Conservation (phyloP, 2,329 filamentous ascomycete species). For the Ophiostoma himal-ulmi region DNA sequence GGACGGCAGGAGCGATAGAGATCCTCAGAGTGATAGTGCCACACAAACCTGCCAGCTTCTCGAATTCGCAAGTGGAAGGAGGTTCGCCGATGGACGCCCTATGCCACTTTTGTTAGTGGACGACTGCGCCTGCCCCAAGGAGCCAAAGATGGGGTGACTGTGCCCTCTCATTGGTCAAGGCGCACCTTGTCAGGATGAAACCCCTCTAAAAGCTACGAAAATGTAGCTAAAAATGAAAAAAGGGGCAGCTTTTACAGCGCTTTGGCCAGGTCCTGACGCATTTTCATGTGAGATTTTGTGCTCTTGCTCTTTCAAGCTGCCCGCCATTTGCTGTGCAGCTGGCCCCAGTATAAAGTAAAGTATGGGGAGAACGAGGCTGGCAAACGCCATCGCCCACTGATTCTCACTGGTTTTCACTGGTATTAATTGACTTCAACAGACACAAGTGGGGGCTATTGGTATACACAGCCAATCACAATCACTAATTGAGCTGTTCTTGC, state of each 20-base stretch:
- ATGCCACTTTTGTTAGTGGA: not conserved
- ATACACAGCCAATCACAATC: not conserved
- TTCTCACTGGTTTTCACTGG: not conserved
- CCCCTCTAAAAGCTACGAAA: not conserved
- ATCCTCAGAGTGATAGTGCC: not conserved
- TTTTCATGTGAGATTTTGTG: not conserved
- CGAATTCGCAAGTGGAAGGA: not conserved
- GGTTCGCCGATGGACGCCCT: not conserved
- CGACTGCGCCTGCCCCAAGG: not conserved
- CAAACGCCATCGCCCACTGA: not conserved
- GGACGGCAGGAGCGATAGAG: conserved; percentile 7
- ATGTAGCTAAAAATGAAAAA: not conserved
- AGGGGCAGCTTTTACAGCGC: not conserved
- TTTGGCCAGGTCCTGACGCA: not conserved
- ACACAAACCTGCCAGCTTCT: not conserved
- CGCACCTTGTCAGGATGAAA: not conserved
- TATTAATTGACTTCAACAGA: not conserved
- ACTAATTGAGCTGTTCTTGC: not conserved
- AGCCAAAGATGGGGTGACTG: not conserved
- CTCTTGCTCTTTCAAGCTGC: not conserved
- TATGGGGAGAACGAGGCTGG: not conserved
- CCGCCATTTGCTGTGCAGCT: not conserved
- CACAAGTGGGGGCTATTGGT: not conserved
- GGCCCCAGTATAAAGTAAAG: not conserved
- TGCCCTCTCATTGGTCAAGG: not conserved